Base-by-base conservation (phyloP, 148 eudicot genomes). In the Linanthus parryae region DNA sequence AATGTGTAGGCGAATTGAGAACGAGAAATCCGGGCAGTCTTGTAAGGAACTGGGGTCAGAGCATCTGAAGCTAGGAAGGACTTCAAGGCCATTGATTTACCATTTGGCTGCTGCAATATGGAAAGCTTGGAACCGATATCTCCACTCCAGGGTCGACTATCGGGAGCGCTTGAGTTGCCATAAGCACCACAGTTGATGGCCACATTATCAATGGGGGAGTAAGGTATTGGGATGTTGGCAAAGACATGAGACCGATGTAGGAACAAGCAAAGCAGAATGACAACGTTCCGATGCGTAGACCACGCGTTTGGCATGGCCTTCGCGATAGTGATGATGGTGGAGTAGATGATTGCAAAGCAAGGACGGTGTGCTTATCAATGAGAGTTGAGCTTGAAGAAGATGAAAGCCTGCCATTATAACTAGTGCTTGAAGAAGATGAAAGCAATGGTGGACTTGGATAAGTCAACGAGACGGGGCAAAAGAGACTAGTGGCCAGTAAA, bases 101-200 rank as follows among this genome's bases (percentile, higher is more conserved):
- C 57, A 8, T 53, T 23, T 30, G 59, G 10, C 30, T 28, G 28
- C n/a, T 24, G 36, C 18, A n/a, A 35, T 17, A 25, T 25, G 24
- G 52, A 8, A 43, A 2, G 19, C 2, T 31, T 16, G 0, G 63
- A 30, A 8, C 44, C 15, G 3, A 7, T 0, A 39, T 67, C 66
- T 48, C 57, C 72, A 1, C 18, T 13, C 63, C 73, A 62, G 18
- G n/a, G 21, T n/a, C 73, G 42, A 35, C 58, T 62, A 37, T 56
- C 35, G 19, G 6, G 12, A 13, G 67, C 62, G 14, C 8, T 18
- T 41, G 52, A 62, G 35, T 1, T 9, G 9, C 58, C 48, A 2
- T 28, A 18, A 19, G 73, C 55, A 27, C 73, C 63, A 17, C 67
- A 56, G 16, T 56, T 49, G 12, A 68, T 13, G 7, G 58, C 55